Base-by-base conservation (phyloP, 2,329 filamentous ascomycete genomes). In the Talaromyces atroroseus region DNA sequence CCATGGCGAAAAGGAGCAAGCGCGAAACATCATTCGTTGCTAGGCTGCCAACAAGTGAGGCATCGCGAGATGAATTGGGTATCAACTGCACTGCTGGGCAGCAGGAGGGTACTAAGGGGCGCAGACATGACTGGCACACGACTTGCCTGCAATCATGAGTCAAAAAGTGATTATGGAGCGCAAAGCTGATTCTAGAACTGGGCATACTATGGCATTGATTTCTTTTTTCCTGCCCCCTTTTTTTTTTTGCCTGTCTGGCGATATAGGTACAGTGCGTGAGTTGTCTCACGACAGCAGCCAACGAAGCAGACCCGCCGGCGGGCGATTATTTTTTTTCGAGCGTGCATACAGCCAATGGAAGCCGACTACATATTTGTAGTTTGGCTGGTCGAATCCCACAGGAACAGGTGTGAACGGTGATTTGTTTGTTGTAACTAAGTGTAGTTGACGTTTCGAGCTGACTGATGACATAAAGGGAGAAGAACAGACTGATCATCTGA, bases 81-180 rank as follows among this genome's bases (percentile, higher is more conserved):
- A 58, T 50, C 56, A 58, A 58, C 29, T 34, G 44, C 49, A 58
- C 21, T 46, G 56, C 51, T 58, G 56, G 56, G 56, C 56, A 58
- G 50, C 56, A 58, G 51, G 10, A 12, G 23, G 36, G 5, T 10
- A 3, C 29, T n/a, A 2, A 46, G 20, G 29, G 51, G 29, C 51
- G 42, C 36, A 46, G 26, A 20, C 32, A 53, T 52, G 40, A 10
- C 10, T 44, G 40, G 40, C 40, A 44, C 40, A 23, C 7, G 18
- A 52, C 40, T 14, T 45, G 50, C 11, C 16, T 34, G 21, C 21
- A 36, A 45, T 20, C 44, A 21, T 52, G 38, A 52, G 38, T 52
- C 50, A 52, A 52, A n/a, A 44, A 12, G 14, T 18, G 29, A 11
- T 29, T 23, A 14, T 45, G 3, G n/a, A 44, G 24, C 46, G 40